Evolutionary conservation across 139 green algal species (phyloP).

Genomic region (Pleodorina starrii): DNA sequence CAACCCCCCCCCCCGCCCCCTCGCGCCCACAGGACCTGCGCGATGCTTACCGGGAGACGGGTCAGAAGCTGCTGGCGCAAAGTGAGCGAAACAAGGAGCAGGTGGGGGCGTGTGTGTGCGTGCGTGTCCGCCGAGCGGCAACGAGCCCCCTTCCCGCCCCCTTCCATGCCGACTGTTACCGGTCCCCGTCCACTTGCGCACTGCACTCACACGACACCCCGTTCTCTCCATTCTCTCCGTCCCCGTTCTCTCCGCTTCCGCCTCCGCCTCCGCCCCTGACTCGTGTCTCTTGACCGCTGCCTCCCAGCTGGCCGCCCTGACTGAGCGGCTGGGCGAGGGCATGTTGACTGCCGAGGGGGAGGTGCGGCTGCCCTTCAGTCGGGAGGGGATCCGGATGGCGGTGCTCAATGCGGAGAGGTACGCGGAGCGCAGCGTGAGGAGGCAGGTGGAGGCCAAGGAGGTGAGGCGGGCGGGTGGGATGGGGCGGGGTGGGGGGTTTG

Average conservation of each 20-base stretch:
- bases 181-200: no score
- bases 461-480: slow-evolving; percentile 1
- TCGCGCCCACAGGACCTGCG: slow-evolving; percentile 18
- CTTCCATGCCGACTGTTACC: no score
- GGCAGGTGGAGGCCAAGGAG: slow-evolving; percentile 52
- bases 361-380: slow-evolving; percentile 68
- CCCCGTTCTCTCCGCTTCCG: not conserved
- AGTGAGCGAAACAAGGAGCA: slow-evolving; percentile 2
- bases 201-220: no score
- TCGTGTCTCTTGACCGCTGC: no score
- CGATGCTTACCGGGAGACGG: slow-evolving; percentile 19
- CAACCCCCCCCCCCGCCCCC: not conserved
- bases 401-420: slow-evolving; percentile 71
- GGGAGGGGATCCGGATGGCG: slow-evolving; percentile 62
- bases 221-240: no score
- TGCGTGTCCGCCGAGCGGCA: no score
- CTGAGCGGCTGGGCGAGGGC: not conserved
- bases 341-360: not conserved
- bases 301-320: not conserved
- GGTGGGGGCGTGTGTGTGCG: no score
- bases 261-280: no score
- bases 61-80: slow-evolving; percentile 10
- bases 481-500: not conserved
- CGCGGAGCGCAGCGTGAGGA: slow-evolving; percentile 52
- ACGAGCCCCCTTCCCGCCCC: no score